These are phyloP conservation scores for Trypanosoma caninum DNA, from an alignment of 208 protist genomes.

Conservation along the genomic window DNA sequence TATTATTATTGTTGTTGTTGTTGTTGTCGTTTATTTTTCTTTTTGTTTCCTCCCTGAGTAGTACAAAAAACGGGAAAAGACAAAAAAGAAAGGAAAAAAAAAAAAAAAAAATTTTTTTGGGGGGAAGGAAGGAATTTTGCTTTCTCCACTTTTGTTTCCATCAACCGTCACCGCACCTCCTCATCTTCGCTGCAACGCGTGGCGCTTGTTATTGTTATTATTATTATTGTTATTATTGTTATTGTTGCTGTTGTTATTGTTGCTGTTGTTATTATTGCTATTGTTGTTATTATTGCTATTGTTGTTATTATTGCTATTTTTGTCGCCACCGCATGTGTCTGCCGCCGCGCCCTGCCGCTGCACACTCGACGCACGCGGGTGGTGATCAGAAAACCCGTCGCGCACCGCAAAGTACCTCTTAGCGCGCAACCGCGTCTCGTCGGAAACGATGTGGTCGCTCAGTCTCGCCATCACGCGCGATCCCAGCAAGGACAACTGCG, in stretches of 20 bases:
- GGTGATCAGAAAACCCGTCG: slow-evolving; percentile 18
- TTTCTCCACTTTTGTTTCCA: not conserved
- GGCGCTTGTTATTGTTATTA: not conserved
- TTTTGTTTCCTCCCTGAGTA: not conserved
- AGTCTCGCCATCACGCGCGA: slow-evolving; percentile 45
- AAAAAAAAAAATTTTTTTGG: not conserved
- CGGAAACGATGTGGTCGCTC: slow-evolving; percentile 40
- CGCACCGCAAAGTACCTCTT: slow-evolving; percentile 24
- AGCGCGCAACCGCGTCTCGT: slow-evolving; percentile 41
- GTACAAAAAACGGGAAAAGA: not conserved
- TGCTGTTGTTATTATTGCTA: slow-evolving; percentile 14
- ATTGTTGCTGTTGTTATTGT: slow-evolving; percentile 13
- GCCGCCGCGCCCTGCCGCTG: not conserved
- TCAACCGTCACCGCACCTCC: not conserved
- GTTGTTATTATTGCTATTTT: slow-evolving; percentile 1
- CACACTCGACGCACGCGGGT: slow-evolving; percentile 5
- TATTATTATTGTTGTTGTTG: not conserved
- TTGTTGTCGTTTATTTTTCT: not conserved
- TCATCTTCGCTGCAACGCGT: not conserved
- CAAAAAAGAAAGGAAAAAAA: not conserved
- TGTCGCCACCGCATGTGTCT: slow-evolving; percentile 1
- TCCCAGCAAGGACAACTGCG: slow-evolving; percentile 23
- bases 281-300: slow-evolving; percentile 3
- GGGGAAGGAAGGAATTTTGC: not conserved
- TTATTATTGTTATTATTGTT: slow-evolving; percentile 9